Base-by-base conservation (phyloP, 768 basidiomycete genomes). In the Lentinula guzmanii region DNA sequence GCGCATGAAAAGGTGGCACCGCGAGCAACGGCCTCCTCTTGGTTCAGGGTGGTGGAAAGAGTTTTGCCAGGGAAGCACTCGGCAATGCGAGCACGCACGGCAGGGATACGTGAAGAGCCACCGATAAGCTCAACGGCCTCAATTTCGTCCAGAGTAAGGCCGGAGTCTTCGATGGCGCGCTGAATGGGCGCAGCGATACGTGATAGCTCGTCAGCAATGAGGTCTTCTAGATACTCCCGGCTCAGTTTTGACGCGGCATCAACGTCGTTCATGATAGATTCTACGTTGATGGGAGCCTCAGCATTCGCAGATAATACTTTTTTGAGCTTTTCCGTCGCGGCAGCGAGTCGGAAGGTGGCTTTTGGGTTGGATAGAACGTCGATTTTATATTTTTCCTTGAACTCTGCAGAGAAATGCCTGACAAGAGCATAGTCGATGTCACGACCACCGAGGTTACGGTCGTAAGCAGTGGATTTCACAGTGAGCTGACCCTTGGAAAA, bases 1-100 rank as follows among this genome's bases (percentile, higher is more conserved):
- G 97, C 96, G 71, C 96, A 98, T 41, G 94, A 87, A 73, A 99
- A 97, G 60, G 97, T 98, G 55, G 95, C 91, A 45, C 96, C 97
- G 50, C 96, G 92, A 8, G 93, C 94, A 67, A 95, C 82, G 62
- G 97, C 95, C 78, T 98, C 97, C 67, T 98, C 97, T 77, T 95
- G 93, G 82, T 98, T 99, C 71, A 96, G 87, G 35, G 97, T 98
- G 66, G 89, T 89, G 16, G 85, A 90, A 65, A 98, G 88, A n/a
- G 76, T 61, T 76, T 94, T 94, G 58, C 90, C 91, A 41, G 79
- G 78, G 76, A 97, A 95, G 64, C 86, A 89, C 35, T 83, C 79
- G 69, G 90, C 86, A 75, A 99, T 95, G 71, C 88, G 84, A 41
- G 84, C 78, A 71, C 95, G 93, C 70, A 98, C 90, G 34, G 95